Base-by-base conservation (phyloP, 2,329 filamentous ascomycete genomes). In the Chaetomiaceae sp. region DNA sequence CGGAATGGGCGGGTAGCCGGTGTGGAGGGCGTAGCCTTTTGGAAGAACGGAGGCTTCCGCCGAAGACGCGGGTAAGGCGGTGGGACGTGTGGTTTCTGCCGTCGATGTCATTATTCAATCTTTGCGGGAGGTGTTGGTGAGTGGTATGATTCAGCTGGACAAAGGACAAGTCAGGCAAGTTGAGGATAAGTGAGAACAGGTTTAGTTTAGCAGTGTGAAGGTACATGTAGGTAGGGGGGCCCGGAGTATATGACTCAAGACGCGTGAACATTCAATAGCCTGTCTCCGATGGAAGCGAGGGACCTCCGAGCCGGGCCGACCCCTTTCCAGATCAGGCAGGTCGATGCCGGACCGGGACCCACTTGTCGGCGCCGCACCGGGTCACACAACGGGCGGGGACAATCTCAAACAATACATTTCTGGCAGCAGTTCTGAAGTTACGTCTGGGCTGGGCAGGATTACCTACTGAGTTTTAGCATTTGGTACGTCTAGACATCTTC, bases 11-110 rank as follows among this genome's bases (percentile, higher is more conserved):
- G 68, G 69, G 40, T 61, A 63, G 32, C 64, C 65, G 3, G 55
- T 33, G 22, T 60, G 59, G 35, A 71, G 53, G 18, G 54, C 56
- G 57, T 71, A 71, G 24, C 62, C 63, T 3, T 56, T 18, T 2
- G 66, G 62, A n/a, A 48, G 46, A 15, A 15, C 32, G 15, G 14
- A 20, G 6, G 24, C 38, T 20, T 15, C 20, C 6, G 17, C 12
- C 9, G 15, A 12, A 9, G 27, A 22, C 7, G 32, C 11, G 9
- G 26, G 34, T 19, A 29, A 6, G 2, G 35, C 14, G 20, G 17
- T 14, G 12, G 30, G 18, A 8, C 22, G 8, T 14, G 38, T 10
- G n/a, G n/a, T 17, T 8, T 22, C 4, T 14, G 38, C 12, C 14
- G n/a, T 14, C 10, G 26, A 26, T 8, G 32, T 12, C 37, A 41